Base-by-base conservation (phyloP, 306 rosid species). In the Abrus precatorius region DNA sequence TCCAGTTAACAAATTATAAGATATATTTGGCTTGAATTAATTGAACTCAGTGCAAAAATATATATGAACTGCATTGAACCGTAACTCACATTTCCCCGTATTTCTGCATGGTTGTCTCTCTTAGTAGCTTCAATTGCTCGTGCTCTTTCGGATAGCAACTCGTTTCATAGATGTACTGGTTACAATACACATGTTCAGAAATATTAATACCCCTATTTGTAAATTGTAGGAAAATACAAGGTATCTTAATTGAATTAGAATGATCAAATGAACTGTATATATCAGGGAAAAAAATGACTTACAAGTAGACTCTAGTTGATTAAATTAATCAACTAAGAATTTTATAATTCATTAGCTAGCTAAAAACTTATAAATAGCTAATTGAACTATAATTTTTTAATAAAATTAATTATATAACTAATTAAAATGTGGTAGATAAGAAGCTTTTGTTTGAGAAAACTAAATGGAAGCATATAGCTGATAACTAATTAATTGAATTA, bases 101-200 rank as follows among this genome's bases (percentile, higher is more conserved):
- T 7, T 85, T 88, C 6, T 82, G 29, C 7, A 62, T 0, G 1
- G 92, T 88, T 41, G 80, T 59, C 50, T 87, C 91, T 72, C 94
- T 72, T 3, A 91, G 86, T 62, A 73, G 84, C 83, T 85, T 91
- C 89, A 85, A 59, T 40, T 78, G 92, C 54, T 91, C 84, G 7
- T 85, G 89, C 57, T 89, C 90, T 53, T 85, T 78, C 20, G 93
- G 91, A 56, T 84, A 83, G 9, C 76, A 77, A 54, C 82, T 82
- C 48, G 86, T 86, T 72, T 89, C 89, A 6, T 77, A 7, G 28
- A 91, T 86, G 68, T 91, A 91, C 90, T 87, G 70, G 13, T 7
- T 56, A 43, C 11, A 72, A 34, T 45, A 7, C 29, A 78, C 1
- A 11, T 38, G 44, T 36, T 36, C 8, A 30, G 8, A 29, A 66